These are phyloP conservation scores for Globisporangium spinosum DNA, from an alignment of 352 stramenopile species.

Conservation along the genomic window DNA sequence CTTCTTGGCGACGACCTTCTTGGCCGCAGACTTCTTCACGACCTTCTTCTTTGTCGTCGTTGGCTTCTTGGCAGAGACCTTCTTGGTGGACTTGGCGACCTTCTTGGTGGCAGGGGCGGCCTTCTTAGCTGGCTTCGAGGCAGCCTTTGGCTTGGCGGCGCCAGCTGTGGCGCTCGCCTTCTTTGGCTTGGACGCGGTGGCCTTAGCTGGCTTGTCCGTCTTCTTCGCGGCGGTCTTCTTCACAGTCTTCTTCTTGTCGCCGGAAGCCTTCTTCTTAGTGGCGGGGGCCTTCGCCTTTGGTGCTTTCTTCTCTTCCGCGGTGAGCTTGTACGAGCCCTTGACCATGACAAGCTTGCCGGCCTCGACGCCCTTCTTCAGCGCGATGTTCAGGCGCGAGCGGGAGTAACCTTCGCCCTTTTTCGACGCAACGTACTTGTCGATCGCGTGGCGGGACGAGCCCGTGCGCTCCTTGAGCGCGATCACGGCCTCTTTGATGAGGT, in stretches of 20 bases:
- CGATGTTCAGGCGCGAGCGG: constrained; percentile 83
- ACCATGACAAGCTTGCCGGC: constrained; percentile 88
- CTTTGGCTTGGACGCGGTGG: constrained; percentile 33
- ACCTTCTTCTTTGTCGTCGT: constrained; percentile 34
- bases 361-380: constrained; percentile 89
- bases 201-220: constrained; percentile 23
- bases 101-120: constrained; percentile 28
- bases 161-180: constrained; percentile 17
- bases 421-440: constrained; percentile 91
- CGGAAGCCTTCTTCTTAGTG: constrained; percentile 20
- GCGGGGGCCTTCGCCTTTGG: constrained; percentile 22
- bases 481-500: constrained; percentile 93
- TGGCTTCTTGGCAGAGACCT: constrained; percentile 31
- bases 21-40: constrained; percentile 27
- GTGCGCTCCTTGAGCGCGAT: constrained; percentile 88
- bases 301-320: constrained; percentile 88
- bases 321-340: constrained; percentile 94
- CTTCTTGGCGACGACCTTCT: constrained; percentile 26
- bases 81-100: constrained; percentile 18
- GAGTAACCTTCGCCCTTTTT: constrained; percentile 82
- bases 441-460: constrained; percentile 90
- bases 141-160: constrained; percentile 21
- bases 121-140: constrained; percentile 19
- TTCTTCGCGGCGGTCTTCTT: constrained; percentile 68
- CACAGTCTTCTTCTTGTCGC: constrained; percentile 44